These are phyloP conservation scores for Rhodamnia argentea DNA, from an alignment of 345 rosid genomes.

Conservation along the genomic window DNA sequence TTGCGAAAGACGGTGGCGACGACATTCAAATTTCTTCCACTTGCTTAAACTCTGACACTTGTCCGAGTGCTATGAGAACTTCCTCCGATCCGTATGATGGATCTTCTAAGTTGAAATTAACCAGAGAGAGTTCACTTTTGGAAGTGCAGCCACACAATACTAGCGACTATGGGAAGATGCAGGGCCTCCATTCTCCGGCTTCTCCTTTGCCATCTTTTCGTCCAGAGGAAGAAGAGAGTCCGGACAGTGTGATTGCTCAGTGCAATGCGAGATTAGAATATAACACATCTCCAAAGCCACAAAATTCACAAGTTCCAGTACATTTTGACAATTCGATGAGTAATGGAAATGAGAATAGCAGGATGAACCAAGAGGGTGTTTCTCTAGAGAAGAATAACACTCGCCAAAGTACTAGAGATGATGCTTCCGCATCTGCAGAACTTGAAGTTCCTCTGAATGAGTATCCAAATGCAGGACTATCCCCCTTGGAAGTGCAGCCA, in stretches of 20 bases:
- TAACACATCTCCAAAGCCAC: slow-evolving; percentile 17
- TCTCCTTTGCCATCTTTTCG: neutral
- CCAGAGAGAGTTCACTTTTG: neutral
- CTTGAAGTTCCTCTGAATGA: slow-evolving; percentile 33
- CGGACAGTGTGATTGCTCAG: neutral
- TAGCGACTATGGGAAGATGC: slow-evolving; percentile 2
- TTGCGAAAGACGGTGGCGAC: rapidly evolving
- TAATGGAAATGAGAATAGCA: slow-evolving; percentile 14
- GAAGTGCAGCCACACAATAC: neutral
- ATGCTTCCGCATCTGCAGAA: slow-evolving; percentile 17
- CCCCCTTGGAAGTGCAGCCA: neutral
- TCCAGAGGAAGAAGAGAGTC: slow-evolving; percentile 12
- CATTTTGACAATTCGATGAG: slow-evolving; percentile 23
- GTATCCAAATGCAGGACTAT: slow-evolving; percentile 9
- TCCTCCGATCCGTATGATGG: neutral
- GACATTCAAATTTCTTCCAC: neutral
- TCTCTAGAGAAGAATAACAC: slow-evolving; percentile 18
- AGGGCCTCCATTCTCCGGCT: slow-evolving; percentile 8
- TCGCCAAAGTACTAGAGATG: slow-evolving; percentile 29
- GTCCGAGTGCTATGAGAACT: neutral
- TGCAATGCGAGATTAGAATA: neutral
- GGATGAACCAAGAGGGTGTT: slow-evolving; percentile 24
- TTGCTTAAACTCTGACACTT: neutral
- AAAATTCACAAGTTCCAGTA: slow-evolving; percentile 29
- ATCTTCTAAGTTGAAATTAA: neutral